Percentiles rank a stretch among this genome's conserved stretches.
Evolutionary conservation across 2,329 filamentous ascomycete species (phyloP).

Genomic region (Coniochaeta sp.): DNA sequence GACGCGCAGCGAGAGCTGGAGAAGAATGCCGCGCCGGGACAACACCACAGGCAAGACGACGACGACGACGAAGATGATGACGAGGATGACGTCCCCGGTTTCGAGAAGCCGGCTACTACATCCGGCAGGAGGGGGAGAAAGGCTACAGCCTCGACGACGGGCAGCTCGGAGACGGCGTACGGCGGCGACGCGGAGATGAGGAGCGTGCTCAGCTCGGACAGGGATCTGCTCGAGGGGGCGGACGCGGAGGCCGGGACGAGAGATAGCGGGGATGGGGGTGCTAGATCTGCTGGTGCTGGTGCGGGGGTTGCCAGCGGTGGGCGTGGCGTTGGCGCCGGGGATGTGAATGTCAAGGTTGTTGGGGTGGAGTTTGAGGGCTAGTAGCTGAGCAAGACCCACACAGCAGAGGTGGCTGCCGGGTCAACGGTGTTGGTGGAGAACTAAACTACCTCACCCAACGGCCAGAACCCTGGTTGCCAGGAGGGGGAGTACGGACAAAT

Average conservation of each 20-base stretch:
- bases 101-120: no score
- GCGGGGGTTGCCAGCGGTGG: constrained; percentile 13
- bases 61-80: constrained; percentile 58
- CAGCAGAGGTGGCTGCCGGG: no score
- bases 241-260: constrained; percentile 59
- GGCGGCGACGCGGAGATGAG: constrained; percentile 53
- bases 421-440: no score
- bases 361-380: constrained; percentile 21
- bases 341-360: constrained; percentile 14
- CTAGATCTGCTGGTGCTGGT: no score
- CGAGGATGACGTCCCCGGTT: constrained; percentile 11
- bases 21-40: constrained; percentile 62
- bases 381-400: constrained; percentile 6
- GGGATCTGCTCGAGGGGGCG: constrained; percentile 65
- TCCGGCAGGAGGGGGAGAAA: no score
- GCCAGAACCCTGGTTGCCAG: no score
- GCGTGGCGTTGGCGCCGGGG: constrained; percentile 20
- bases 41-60: constrained; percentile 33
- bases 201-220: constrained; percentile 59
- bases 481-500: no score
- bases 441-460: no score
- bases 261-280: background rate
- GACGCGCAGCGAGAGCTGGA: constrained; percentile 91
- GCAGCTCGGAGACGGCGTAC: constrained; percentile 35
- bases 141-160: no score